Conservation (phyloP, 139 green algal genomes). For the Astrephomene gubernaculifera region DNA sequence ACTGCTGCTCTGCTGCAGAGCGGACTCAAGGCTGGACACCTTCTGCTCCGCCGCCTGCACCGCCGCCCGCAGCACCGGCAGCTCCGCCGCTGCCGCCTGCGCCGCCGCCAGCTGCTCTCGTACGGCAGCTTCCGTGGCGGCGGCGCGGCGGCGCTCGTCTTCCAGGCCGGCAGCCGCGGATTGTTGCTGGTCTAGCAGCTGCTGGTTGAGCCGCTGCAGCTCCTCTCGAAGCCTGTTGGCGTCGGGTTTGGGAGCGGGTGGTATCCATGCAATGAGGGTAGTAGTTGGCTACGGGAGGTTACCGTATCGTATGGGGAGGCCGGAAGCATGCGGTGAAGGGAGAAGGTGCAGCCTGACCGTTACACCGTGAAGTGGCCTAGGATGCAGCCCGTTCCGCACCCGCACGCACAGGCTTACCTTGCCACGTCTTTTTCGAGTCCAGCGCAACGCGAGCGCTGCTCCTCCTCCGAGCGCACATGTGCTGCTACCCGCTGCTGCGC, state of each 20-base stretch:
- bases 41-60: constrained; percentile 23
- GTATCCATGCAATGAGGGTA: too few relatives aligned
- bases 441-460: constrained; percentile 31
- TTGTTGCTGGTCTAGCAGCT: constrained; percentile 53
- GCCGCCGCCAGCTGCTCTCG: constrained; percentile 53
- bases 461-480: constrained; percentile 41
- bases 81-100: constrained; percentile 22
- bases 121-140: constrained; percentile 31
- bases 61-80: constrained; percentile 3
- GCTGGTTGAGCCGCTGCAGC: constrained; percentile 41
- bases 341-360: too few relatives aligned
- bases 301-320: too few relatives aligned
- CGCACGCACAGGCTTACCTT: too few relatives aligned
- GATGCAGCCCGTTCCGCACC: too few relatives aligned
- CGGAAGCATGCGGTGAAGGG: too few relatives aligned
- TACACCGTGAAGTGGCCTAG: too few relatives aligned
- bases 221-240: constrained; percentile 49
- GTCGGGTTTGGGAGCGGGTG: neutral
- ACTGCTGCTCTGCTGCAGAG: constrained; percentile 63
- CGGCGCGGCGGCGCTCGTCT: constrained; percentile 34
- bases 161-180: constrained; percentile 41
- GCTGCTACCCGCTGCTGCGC: constrained; percentile 25
- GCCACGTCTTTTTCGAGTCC: constrained; percentile 51
- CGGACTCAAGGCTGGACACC: constrained; percentile 54
- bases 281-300: too few relatives aligned